Conservation (phyloP, 495 filamentous ascomycete species). For the Margaritispora aquatica region DNA sequence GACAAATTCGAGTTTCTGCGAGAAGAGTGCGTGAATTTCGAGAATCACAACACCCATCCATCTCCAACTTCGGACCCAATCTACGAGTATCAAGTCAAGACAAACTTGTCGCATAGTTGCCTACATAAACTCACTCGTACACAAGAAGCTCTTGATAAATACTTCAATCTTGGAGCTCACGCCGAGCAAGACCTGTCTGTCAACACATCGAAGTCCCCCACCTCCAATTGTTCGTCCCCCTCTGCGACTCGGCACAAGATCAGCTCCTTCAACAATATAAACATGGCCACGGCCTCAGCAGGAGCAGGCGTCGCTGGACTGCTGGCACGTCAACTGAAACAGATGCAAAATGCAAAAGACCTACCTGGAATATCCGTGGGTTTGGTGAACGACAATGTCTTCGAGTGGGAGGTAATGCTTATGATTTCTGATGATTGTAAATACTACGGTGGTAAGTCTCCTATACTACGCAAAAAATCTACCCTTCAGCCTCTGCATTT, state of each 20-base stretch:
- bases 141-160: background rate
- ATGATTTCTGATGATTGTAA: conserved; percentile 98
- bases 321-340: conserved; percentile 78
- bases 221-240: background rate
- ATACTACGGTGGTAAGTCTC: conserved; percentile 64
- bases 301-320: conserved; percentile 55
- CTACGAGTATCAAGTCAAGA: background rate
- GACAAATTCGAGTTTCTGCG: background rate
- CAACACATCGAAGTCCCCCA: background rate
- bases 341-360: conserved; percentile 88
- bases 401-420: conserved; percentile 98
- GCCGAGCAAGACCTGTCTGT: no score
- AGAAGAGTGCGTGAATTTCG: background rate
- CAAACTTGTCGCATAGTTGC: no score
- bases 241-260: background rate
- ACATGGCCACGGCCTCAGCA: background rate
- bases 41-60: background rate
- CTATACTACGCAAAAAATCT: conserved; percentile 25
- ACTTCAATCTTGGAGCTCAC: background rate
- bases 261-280: background rate
- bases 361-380: conserved; percentile 92
- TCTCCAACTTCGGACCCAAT: background rate
- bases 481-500: background rate
- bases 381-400: conserved; percentile 82
- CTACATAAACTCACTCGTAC: no score